Conservation (phyloP, 2,329 filamentous ascomycete genomes). For the Orbilia ellipsospora region DNA sequence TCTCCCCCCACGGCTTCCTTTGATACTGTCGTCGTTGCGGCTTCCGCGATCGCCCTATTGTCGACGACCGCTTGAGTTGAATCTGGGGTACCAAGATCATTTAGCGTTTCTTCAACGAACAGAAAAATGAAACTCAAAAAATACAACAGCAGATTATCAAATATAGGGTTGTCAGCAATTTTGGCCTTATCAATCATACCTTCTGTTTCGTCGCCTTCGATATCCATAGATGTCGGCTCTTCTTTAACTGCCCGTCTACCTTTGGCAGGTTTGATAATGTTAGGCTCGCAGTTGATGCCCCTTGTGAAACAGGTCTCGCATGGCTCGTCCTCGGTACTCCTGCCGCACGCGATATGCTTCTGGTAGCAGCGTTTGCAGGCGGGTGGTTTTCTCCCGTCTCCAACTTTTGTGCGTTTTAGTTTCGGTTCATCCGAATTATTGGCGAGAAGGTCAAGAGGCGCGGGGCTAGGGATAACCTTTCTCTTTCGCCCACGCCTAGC, state of each 20-base stretch:
- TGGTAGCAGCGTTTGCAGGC: slow-evolving; percentile 47
- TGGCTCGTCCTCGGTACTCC: slow-evolving; percentile 5
- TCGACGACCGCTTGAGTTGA: too few species aligned
- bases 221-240: background rate
- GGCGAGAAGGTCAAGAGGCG: background rate
- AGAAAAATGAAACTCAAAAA: too few species aligned
- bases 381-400: slow-evolving; percentile 20
- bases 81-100: too few species aligned
- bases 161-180: too few species aligned
- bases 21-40: background rate
- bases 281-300: slow-evolving; percentile 16
- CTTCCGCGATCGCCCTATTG: background rate
- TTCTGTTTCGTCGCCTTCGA: background rate
- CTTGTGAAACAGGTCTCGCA: slow-evolving; percentile 29
- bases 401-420: slow-evolving; percentile 14
- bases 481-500: slow-evolving; percentile 27
- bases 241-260: slow-evolving; percentile 17
- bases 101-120: too few species aligned
- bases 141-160: too few species aligned
- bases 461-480: background rate
- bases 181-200: background rate
- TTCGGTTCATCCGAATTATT: background rate
- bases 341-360: slow-evolving; percentile 43
- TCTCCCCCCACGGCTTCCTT: background rate
- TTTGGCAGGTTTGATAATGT: slow-evolving; percentile 36